A percentile compares a stretch with the other conserved stretches of the same genome.
phyloP scores from a whole-genome alignment of 2,329 filamentous ascomycete species.

The Cucurbitaria berberidis region DNA sequence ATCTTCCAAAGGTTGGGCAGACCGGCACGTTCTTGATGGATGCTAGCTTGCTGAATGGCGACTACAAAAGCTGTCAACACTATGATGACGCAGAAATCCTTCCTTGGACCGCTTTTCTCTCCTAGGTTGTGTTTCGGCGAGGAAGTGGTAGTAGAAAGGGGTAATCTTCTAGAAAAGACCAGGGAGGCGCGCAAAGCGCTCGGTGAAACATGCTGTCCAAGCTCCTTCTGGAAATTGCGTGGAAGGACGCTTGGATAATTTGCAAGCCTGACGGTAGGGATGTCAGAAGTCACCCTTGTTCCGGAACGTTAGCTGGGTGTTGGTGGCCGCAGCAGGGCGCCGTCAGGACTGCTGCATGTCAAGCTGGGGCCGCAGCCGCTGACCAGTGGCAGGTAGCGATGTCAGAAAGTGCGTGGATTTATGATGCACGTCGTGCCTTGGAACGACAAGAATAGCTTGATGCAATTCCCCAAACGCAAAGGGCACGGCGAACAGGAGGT shows the following conservation, averaged over 20 bases:
- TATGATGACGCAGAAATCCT: slow-evolving; percentile 15
- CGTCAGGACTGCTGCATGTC: slow-evolving; percentile 19
- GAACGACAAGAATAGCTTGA: slow-evolving; percentile 39
- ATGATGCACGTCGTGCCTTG: slow-evolving; percentile 38
- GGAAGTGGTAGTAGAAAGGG: slow-evolving; percentile 35
- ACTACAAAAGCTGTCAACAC: slow-evolving; percentile 18
- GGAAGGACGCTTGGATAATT: slow-evolving; percentile 41
- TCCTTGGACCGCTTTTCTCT: slow-evolving; percentile 22
- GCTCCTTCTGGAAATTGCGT: slow-evolving; percentile 46
- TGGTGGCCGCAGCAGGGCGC: slow-evolving; percentile 22
- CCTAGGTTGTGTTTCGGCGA: slow-evolving; percentile 21
- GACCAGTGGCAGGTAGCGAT: slow-evolving; percentile 31
- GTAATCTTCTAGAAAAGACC: slow-evolving; percentile 48
- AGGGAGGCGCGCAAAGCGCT: slow-evolving; percentile 36
- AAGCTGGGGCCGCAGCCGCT: slow-evolving; percentile 40
- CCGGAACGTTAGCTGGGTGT: slow-evolving; percentile 31
- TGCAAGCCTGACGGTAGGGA: slow-evolving; percentile 35
- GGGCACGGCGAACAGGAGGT: slow-evolving; percentile 26
- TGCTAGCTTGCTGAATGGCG: slow-evolving; percentile 13
- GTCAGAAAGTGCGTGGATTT: slow-evolving; percentile 31
- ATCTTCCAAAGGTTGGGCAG: not conserved
- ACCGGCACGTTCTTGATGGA: slow-evolving; percentile 2
- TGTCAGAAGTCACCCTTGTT: slow-evolving; percentile 36
- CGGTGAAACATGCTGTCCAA: slow-evolving; percentile 26
- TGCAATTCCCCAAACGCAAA: slow-evolving; percentile 25